Evolutionary conservation across 208 protist genomes (phyloP).

Genomic region (Sergeia podlipaevii): DNA sequence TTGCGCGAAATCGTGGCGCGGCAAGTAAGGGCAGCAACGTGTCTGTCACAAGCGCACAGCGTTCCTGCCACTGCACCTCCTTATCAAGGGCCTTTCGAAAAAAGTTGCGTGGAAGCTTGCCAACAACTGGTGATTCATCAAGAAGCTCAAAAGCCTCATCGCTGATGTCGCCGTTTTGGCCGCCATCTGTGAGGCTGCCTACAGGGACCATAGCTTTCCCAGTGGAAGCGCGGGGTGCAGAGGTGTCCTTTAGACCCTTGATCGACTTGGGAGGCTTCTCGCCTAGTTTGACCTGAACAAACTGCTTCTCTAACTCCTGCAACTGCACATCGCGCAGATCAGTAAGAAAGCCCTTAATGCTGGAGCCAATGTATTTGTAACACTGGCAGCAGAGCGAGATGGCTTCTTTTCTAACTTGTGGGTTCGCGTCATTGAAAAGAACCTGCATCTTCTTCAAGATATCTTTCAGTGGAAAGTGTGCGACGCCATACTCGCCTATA

Average conservation of each 20-base stretch:
- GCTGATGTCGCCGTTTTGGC: conserved; percentile 20
- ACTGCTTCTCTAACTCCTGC: conserved; percentile 79
- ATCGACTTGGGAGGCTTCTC: conserved; percentile 22
- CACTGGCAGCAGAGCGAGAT: conserved; percentile 69
- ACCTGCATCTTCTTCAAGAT: conserved; percentile 77
- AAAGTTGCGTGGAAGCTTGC: conserved; percentile 72
- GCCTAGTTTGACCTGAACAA: conserved; percentile 33
- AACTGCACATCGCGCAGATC: conserved; percentile 84
- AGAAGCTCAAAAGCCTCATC: conserved; percentile 47
- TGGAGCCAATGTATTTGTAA: conserved; percentile 75
- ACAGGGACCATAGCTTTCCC: conserved; percentile 10
- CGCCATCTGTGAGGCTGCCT: conserved; percentile 12
- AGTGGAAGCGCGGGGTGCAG: not conserved
- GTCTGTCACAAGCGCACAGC: conserved; percentile 62
- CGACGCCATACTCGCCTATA: conserved; percentile 62
- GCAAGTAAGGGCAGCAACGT: conserved; percentile 55
- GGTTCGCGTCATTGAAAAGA: conserved; percentile 78
- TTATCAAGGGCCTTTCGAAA: conserved; percentile 70
- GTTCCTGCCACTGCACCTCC: conserved; percentile 67
- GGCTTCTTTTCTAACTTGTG: conserved; percentile 76
- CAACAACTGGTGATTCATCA: conserved; percentile 58
- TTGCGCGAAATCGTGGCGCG: conserved; percentile 50
- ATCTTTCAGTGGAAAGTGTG: conserved; percentile 51
- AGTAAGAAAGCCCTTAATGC: conserved; percentile 65
- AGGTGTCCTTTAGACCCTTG: conserved; percentile 3